These are phyloP conservation scores for Thelonectria discophora DNA, from an alignment of 2,329 filamentous ascomycete genomes.

Conservation along the genomic window DNA sequence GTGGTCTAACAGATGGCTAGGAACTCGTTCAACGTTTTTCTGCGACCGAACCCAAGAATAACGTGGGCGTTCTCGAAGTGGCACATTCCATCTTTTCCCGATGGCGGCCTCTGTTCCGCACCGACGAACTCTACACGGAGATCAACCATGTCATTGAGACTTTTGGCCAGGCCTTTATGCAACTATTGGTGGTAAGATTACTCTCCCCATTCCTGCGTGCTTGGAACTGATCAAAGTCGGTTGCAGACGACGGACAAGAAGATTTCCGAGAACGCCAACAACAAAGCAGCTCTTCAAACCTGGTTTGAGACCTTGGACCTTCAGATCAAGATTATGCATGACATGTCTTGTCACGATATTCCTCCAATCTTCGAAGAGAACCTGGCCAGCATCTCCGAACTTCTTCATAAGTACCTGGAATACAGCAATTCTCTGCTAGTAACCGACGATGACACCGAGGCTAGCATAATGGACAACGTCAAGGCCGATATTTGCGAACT, in stretches of 20 bases:
- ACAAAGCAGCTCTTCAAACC: constrained; percentile 77
- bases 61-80: constrained; percentile 94
- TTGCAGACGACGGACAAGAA: constrained; percentile 71
- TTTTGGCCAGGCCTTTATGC: constrained; percentile 85
- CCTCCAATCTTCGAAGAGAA: constrained; percentile 95
- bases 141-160: constrained; percentile 93
- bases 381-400: constrained; percentile 75
- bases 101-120: constrained; percentile 94
- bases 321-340: constrained; percentile 91
- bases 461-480: constrained; percentile 83
- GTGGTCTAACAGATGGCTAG: constrained; percentile 48
- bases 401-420: constrained; percentile 91
- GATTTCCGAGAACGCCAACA: constrained; percentile 78
- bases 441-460: constrained; percentile 89
- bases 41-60: constrained; percentile 80
- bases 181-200: constrained; percentile 73
- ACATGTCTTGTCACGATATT: constrained; percentile 96
- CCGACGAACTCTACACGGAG: constrained; percentile 91
- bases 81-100: constrained; percentile 97
- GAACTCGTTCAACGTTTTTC: constrained; percentile 91
- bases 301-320: constrained; percentile 89
- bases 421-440: constrained; percentile 86
- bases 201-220: not conserved
- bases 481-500: constrained; percentile 95
- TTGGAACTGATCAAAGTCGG: constrained; percentile 29